These are phyloP conservation scores for Aspergillus nanangensis DNA, from an alignment of 495 filamentous ascomycete species.

Conservation along the genomic window DNA sequence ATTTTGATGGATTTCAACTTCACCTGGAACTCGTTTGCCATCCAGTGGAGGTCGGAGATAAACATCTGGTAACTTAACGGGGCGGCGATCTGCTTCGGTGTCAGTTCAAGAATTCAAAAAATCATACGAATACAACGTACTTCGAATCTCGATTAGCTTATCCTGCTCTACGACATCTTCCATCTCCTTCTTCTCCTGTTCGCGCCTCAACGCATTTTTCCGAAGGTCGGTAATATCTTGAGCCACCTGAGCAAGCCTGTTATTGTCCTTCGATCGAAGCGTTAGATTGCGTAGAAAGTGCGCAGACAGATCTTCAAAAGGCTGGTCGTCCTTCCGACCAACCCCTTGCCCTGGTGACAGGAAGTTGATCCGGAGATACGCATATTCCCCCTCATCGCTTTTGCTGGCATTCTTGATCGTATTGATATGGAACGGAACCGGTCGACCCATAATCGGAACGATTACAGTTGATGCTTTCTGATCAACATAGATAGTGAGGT, in stretches of 20 bases:
- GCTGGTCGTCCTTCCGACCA: slow-evolving; percentile 95
- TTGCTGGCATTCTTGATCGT: slow-evolving; percentile 98
- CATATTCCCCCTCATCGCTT: slow-evolving; percentile 89
- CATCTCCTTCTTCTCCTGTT: slow-evolving; percentile 99
- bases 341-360: slow-evolving; percentile 96
- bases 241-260: slow-evolving; percentile 82
- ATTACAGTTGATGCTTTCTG: slow-evolving; percentile 84
- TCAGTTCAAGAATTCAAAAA: slow-evolving; percentile 6
- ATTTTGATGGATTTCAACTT: slow-evolving; percentile 96
- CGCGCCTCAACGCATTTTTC: slow-evolving; percentile 80
- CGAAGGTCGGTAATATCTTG: slow-evolving; percentile 90
- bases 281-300: slow-evolving; percentile 96
- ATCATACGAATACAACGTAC: slow-evolving; percentile 41
- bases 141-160: slow-evolving; percentile 87
- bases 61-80: slow-evolving; percentile 79
- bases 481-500: slow-evolving; percentile 85
- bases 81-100: slow-evolving; percentile 67
- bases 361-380: slow-evolving; percentile 94
- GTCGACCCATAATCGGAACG: slow-evolving; percentile 93
- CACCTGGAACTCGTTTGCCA: slow-evolving; percentile 90
- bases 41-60: slow-evolving; percentile 93
- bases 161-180: slow-evolving; percentile 99
- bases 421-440: slow-evolving; percentile 98
- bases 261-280: slow-evolving; percentile 82
- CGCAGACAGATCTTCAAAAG: slow-evolving; percentile 92